phyloP scores from a whole-genome alignment of 768 basidiomycete species.

The Calocybe indica region DNA sequence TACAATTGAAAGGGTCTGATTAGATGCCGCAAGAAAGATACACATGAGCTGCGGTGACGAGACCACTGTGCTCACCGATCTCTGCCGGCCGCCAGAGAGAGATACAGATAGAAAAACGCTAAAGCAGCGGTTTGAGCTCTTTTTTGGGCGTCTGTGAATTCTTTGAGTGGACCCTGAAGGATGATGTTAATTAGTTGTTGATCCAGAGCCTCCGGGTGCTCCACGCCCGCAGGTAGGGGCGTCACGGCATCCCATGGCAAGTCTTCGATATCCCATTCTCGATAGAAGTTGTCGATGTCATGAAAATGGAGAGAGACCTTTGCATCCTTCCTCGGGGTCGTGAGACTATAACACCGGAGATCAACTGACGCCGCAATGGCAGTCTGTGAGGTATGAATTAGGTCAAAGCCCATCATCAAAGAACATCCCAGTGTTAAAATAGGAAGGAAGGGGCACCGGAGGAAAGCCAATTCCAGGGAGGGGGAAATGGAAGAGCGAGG shows the following conservation, averaged over 20 bases:
- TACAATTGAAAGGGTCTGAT: conserved; percentile 22
- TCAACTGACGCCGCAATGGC: conserved; percentile 94
- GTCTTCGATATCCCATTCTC: conserved; percentile 73
- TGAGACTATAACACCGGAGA: conserved; percentile 88
- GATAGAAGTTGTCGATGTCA: conserved; percentile 72
- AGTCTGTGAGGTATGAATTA: conserved; percentile 43
- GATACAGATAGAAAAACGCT: conserved; percentile 92
- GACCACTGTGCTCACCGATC: conserved; percentile 42
- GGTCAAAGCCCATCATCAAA: conserved; percentile 3
- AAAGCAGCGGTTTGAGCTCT: conserved; percentile 39
- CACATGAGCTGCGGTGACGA: conserved; percentile 7
- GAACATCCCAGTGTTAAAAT: conserved; percentile 4
- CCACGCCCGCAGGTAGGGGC: conserved; percentile 40
- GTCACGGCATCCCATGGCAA: conserved; percentile 79
- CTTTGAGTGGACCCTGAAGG: conserved; percentile 34
- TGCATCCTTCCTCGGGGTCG: conserved; percentile 67
- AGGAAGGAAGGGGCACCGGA: background rate
- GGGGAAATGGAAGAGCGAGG: background rate
- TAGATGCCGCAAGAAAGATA: background rate
- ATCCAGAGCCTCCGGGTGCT: conserved; percentile 66
- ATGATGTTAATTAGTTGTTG: conserved; percentile 69
- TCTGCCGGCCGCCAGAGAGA: conserved; percentile 57
- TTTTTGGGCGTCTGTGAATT: conserved; percentile 28
- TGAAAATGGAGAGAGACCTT: conserved; percentile 71
- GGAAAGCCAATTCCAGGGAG: background rate